phyloP scores from a whole-genome alignment of 495 filamentous ascomycete species.

The Daldinia concentrica region DNA sequence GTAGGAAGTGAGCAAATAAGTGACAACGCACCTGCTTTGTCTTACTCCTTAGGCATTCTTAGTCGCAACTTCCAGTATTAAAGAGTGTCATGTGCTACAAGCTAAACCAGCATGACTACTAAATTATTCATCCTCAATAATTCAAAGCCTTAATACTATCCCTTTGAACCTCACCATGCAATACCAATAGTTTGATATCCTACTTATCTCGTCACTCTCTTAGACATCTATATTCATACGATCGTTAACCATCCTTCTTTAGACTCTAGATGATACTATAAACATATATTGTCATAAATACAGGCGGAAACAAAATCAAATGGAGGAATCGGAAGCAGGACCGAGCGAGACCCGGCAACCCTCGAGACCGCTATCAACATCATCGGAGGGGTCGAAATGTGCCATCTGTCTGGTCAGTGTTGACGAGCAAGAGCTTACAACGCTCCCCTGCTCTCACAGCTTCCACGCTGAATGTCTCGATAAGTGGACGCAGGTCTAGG shows the following conservation, averaged over 20 bases:
- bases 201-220: background rate
- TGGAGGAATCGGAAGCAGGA: background rate
- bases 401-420: background rate
- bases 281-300: background rate
- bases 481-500: conserved; percentile 16
- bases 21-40: background rate
- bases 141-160: no score
- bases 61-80: background rate
- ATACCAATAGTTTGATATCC: background rate
- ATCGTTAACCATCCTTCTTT: background rate
- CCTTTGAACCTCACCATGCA: no score
- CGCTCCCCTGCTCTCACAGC: conserved; percentile 20
- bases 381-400: background rate
- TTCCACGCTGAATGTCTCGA: conserved; percentile 9
- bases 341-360: background rate
- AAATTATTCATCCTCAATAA: background rate
- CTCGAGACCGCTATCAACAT: no score
- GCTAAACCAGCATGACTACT: background rate
- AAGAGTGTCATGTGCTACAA: background rate
- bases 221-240: background rate
- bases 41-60: background rate
- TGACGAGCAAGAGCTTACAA: background rate
- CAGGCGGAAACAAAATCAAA: background rate
- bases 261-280: background rate
- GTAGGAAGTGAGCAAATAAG: background rate